Evolutionary conservation across 1,284 basidiomycete genomes (phyloP).

Genomic region (Ustilago tritici): DNA sequence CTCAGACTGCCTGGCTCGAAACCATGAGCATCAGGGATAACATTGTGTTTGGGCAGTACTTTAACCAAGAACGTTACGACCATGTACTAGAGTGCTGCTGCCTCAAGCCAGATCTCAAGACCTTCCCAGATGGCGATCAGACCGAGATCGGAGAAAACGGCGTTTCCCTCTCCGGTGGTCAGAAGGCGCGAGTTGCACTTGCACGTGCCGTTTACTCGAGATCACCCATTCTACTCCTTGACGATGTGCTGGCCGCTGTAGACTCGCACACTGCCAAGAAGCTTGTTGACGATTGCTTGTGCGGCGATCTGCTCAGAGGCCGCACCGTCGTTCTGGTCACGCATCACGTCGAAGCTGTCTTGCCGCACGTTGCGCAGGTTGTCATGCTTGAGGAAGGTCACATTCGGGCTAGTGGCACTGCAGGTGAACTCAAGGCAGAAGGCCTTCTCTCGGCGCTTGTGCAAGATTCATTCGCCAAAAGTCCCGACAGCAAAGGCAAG

Average conservation of each 20-base stretch:
- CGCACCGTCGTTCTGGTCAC: slow-evolving; percentile 82
- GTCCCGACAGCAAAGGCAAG: slow-evolving; percentile 56
- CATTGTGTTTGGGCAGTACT: slow-evolving; percentile 57
- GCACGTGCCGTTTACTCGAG: slow-evolving; percentile 64
- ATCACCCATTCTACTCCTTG: slow-evolving; percentile 57
- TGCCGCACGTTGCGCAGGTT: slow-evolving; percentile 38
- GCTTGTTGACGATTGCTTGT: slow-evolving; percentile 42
- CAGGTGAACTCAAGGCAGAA: slow-evolving; percentile 73
- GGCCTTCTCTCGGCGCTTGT: slow-evolving; percentile 43
- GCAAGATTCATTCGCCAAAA: slow-evolving; percentile 43
- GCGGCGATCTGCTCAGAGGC: slow-evolving; percentile 68
- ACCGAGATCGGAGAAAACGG: slow-evolving; percentile 62
- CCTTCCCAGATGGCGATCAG: slow-evolving; percentile 59
- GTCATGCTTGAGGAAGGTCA: slow-evolving; percentile 54
- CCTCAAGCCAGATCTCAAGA: slow-evolving; percentile 51
- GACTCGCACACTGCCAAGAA: slow-evolving; percentile 76
- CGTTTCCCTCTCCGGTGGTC: slow-evolving; percentile 60
- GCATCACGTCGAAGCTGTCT: slow-evolving; percentile 71
- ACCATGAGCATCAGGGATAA: slow-evolving; percentile 57
- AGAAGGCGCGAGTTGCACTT: slow-evolving; percentile 59
- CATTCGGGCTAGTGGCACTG: slow-evolving; percentile 47
- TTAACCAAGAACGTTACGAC: slow-evolving; percentile 55
- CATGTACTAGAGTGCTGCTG: slow-evolving; percentile 54
- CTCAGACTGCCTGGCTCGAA: slow-evolving; percentile 61
- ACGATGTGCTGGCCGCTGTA: slow-evolving; percentile 71